Evolutionary conservation across 345 rosid genomes (phyloP), one percentile per base, ranked within the genome.

Genomic region (Anacardium occidentale): DNA sequence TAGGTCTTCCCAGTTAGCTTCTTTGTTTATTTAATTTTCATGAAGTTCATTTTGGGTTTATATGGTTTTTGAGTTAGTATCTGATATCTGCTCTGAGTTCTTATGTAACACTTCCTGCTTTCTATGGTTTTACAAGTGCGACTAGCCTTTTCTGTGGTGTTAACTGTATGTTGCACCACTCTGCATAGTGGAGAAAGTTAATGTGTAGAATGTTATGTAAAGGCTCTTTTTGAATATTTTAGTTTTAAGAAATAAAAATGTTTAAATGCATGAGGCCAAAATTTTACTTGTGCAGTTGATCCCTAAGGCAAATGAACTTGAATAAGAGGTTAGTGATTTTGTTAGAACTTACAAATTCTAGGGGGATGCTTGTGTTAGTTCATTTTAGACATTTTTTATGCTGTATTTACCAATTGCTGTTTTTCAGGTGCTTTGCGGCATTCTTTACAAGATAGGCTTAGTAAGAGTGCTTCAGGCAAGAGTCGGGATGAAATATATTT

Each of bases 391-490:
- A 9, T 50, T 63, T 63, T 72, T n/a, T 7, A 7, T 73, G 47
- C 21, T 66, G 44, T 58, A 54, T 66, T 67, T 72, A 60, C 57
- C 57, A 70, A 12, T 74, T 67, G 54, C 67, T 70, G 21, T 74
- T 42, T 32, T 75, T 20, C 64, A 94, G 98, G 97, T 91, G 96
- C 98, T 66, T 76, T 94, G 63, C 83, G 97, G 61, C 97, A 89
- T 83, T 94, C 97, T 76, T 81, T 94, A 63, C 98, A 94, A 77
- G 98, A 91, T 75, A 87, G 97, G 73, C 90, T 94, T 69, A 89
- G 98, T 78, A 95, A 89, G 79, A 90, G 94, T 71, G 79, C 84
- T 20, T 75, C 96, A 0, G 98, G 98, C 77, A 89, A 81, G 76
- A 72, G 82, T 65, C 89, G 88, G 54, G 97, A 91, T 83, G 97